These are phyloP conservation scores for Podospora anserina DNA, from an alignment of 495 filamentous ascomycete genomes.

Conservation along the genomic window DNA sequence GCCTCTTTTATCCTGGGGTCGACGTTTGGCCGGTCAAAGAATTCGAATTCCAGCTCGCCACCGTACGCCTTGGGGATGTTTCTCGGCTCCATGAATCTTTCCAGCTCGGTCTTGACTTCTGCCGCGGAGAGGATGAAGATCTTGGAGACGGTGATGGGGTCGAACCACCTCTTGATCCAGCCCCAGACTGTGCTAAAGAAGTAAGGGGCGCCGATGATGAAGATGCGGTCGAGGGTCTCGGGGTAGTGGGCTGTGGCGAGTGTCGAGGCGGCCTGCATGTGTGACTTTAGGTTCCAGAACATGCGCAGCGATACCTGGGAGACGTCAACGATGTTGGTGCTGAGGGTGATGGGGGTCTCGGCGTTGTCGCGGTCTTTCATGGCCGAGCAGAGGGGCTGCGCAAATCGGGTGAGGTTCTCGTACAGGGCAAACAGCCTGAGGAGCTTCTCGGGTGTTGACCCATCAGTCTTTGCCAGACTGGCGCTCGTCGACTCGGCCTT, in stretches of 20 bases:
- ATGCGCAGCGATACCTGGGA: slow-evolving; percentile 78
- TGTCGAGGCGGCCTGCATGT: slow-evolving; percentile 86
- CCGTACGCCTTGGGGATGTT: slow-evolving; percentile 84
- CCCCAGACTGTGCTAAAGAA: slow-evolving; percentile 95
- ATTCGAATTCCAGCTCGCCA: slow-evolving; percentile 76
- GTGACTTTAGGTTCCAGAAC: slow-evolving; percentile 86
- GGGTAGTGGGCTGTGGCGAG: slow-evolving; percentile 91
- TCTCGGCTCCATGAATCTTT: slow-evolving; percentile 71
- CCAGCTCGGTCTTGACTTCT: slow-evolving; percentile 70
- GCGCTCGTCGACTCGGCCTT: slow-evolving; percentile 51
- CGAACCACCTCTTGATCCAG: slow-evolving; percentile 95
- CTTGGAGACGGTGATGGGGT: slow-evolving; percentile 87
- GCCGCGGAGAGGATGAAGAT: slow-evolving; percentile 76
- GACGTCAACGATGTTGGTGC: slow-evolving; percentile 87
- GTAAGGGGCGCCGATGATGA: slow-evolving; percentile 82
- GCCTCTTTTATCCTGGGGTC: slow-evolving; percentile 57
- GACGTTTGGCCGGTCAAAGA: slow-evolving; percentile 65
- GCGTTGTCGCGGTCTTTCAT: slow-evolving; percentile 64
- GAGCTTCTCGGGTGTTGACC: slow-evolving; percentile 63
- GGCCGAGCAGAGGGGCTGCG: slow-evolving; percentile 74
- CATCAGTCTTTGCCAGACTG: slow-evolving; percentile 52
- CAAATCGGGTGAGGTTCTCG: slow-evolving; percentile 84
- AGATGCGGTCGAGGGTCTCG: slow-evolving; percentile 83
- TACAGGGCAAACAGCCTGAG: slow-evolving; percentile 83
- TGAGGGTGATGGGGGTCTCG: slow-evolving; percentile 76